Base-by-base conservation (phyloP, 2,329 filamentous ascomycete genomes). In the Cephalotrichum gorgonifer region DNA sequence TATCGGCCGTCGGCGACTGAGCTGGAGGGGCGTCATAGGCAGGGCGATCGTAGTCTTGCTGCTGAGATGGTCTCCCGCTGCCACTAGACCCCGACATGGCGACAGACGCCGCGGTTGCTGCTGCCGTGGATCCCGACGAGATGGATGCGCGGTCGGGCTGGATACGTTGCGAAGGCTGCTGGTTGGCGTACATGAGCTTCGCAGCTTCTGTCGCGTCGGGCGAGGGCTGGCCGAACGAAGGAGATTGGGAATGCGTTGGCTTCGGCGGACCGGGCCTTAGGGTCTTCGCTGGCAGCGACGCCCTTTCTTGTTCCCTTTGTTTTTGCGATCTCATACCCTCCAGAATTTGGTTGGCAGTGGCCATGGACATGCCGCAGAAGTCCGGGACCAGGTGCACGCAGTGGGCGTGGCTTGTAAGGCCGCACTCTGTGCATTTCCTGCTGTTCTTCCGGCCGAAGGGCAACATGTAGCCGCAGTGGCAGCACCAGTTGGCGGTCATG, bases 291-390 rank as follows among this genome's bases (percentile, higher is more conserved):
- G 75, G 78, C 65, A 91, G 72, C 42, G 68, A 77, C 1, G 67
- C 68, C 63, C 80, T 78, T 47, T 73, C 73, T 66, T 85, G 74
- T 45, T 72, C 67, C 51, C 81, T 78, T 61, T 82, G 80, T 68
- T 90, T 94, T 52, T 86, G 83, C 45, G 81, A 82, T 60, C 88
- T 81, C 57, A 96, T 86, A 45, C 90, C 88, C 54, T 89, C 85
- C 49, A 97, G 67, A 55, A 98, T 96, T 61, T 94, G 83, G 64
- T 96, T 97, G 41, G 93, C 93, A 33, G 88, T 86, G 50, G 93
- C 86, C 93, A 97, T 97, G 26, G 89, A 94, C 89, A 98, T 98
- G 57, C 93, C 93, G 64, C 93, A 98, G 69, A 98, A 98, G 65
- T 98, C 93, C 20, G 93, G 93, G 28, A 98, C 91, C 56, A 98